Conservation (phyloP, 1,284 basidiomycete genomes). For the Tausonia pullulans region DNA sequence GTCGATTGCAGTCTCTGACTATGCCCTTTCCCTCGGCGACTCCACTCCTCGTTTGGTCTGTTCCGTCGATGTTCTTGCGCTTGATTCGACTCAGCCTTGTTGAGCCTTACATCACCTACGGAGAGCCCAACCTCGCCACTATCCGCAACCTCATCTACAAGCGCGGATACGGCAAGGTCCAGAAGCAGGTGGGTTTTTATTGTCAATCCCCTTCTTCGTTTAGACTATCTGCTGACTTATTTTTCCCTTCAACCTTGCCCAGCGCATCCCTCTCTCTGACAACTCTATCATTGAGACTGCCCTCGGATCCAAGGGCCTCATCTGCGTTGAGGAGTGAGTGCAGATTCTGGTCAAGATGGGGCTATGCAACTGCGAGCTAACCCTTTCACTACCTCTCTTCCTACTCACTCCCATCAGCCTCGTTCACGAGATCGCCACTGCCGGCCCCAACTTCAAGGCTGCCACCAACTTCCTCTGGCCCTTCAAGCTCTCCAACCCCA, state of each 20-base stretch:
- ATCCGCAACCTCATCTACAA: slow-evolving; percentile 98
- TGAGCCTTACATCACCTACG: slow-evolving; percentile 94
- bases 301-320: slow-evolving; percentile 91
- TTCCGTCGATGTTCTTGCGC: too few species aligned
- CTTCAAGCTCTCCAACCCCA: slow-evolving; percentile 99
- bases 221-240: too few species aligned
- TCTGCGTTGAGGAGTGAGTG: slow-evolving; percentile 44
- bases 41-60: too few species aligned
- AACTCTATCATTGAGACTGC: slow-evolving; percentile 85
- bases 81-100: slow-evolving; percentile 60
- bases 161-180: slow-evolving; percentile 96
- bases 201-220: too few species aligned
- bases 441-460: slow-evolving; percentile 99
- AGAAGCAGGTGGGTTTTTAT: slow-evolving; percentile 27
- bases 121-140: slow-evolving; percentile 91
- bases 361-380: neutral
- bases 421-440: slow-evolving; percentile 91
- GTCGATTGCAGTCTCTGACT: too few species aligned
- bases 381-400: neutral
- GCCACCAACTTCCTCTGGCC: slow-evolving; percentile 96
- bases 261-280: slow-evolving; percentile 90
- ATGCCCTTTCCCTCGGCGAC: too few species aligned
- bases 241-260: slow-evolving; percentile 43
- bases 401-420: slow-evolving; percentile 34
- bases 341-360: neutral